phyloP scores from a whole-genome alignment of 768 basidiomycete species.

The Austroboletus eburneus region DNA sequence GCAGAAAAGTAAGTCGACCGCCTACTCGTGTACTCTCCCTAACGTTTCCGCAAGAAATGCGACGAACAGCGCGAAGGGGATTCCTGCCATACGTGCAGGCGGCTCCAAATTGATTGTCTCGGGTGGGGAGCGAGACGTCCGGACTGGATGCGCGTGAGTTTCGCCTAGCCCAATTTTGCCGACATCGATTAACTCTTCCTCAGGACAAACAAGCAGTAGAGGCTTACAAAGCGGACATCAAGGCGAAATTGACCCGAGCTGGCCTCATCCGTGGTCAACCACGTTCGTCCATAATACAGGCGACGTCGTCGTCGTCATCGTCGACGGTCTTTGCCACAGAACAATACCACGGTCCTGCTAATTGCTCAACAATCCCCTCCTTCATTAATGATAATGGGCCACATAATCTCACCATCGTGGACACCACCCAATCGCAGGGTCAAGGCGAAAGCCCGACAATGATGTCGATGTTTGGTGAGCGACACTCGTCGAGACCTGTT shows the following conservation, averaged over 20 bases:
- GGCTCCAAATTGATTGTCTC: constrained; percentile 75
- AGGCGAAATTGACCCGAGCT: constrained; percentile 69
- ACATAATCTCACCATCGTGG: constrained; percentile 18
- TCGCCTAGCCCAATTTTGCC: neutral
- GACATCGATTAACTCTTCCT: constrained; percentile 15
- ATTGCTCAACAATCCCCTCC: constrained; percentile 17
- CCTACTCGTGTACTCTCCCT: neutral
- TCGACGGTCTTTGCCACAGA: constrained; percentile 33
- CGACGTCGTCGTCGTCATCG: constrained; percentile 28
- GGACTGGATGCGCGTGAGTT: constrained; percentile 83
- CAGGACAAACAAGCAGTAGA: constrained; percentile 83
- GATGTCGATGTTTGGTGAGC: constrained; percentile 29
- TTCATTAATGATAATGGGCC: constrained; percentile 21
- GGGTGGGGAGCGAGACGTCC: constrained; percentile 83
- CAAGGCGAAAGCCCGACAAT: constrained; percentile 24
- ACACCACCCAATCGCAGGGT: constrained; percentile 13
- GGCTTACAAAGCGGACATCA: constrained; percentile 79
- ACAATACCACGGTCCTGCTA: constrained; percentile 23
- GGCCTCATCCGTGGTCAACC: constrained; percentile 84
- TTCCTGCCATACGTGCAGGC: constrained; percentile 77
- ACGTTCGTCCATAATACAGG: constrained; percentile 49
- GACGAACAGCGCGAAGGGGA: constrained; percentile 80
- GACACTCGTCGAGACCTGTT: neutral
- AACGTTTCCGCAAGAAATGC: constrained; percentile 68
- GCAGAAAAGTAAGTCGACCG: constrained; percentile 60